A percentile compares a stretch with the other conserved stretches of the same genome.
These are phyloP conservation scores for Xylariaceae sp. DNA, from an alignment of 2,329 filamentous ascomycete species.

Conservation along the genomic window DNA sequence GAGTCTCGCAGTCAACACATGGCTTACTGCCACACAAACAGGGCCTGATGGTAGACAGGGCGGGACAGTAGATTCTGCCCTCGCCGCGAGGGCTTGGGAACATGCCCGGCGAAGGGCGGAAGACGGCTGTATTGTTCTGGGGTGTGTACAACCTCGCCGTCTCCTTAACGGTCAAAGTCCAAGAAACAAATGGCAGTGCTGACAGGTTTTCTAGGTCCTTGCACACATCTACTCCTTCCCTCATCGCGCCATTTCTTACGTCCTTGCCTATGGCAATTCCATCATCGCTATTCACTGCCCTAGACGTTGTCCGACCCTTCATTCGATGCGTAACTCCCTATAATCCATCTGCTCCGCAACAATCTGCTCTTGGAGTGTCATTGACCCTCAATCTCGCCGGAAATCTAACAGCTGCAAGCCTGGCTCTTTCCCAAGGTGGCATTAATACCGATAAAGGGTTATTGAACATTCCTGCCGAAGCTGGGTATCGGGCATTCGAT, in stretches of 20 bases:
- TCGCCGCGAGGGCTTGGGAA: conserved; percentile 87
- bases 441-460: conserved; percentile 81
- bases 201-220: conserved; percentile 59
- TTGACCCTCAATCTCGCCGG: conserved; percentile 79
- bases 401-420: conserved; percentile 67
- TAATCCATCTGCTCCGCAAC: conserved; percentile 78
- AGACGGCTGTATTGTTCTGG: conserved; percentile 87
- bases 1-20: conserved; percentile 91
- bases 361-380: conserved; percentile 75
- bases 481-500: conserved; percentile 89
- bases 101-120: conserved; percentile 92
- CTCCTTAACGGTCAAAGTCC: too few relatives aligned
- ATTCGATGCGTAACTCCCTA: conserved; percentile 80
- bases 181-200: conserved; percentile 9
- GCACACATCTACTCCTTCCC: conserved; percentile 80
- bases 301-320: conserved; percentile 82
- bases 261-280: conserved; percentile 79
- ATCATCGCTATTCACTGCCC: conserved; percentile 67
- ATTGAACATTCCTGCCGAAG: conserved; percentile 71
- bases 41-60: conserved; percentile 65
- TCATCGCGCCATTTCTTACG: conserved; percentile 75
- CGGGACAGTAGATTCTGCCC: conserved; percentile 73
- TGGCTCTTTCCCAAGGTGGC: conserved; percentile 81
- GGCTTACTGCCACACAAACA: conserved; percentile 74
- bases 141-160: too few relatives aligned